Evolutionary conservation across 148 eudicot species (phyloP), one percentile per base, ranked within the genome.

Genomic region (Cornus florida): DNA sequence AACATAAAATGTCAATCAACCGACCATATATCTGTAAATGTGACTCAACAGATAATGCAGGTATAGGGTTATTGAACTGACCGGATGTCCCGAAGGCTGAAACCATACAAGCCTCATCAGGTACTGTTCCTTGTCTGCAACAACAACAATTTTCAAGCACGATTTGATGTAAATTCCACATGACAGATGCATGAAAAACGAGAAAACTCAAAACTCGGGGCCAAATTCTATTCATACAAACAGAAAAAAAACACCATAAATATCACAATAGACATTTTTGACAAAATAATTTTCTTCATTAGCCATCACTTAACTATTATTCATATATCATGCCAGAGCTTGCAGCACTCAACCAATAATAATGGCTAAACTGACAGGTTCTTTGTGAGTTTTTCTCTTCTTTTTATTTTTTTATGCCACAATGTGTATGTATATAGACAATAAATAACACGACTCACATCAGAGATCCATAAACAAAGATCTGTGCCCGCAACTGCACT

Each of bases 401-500:
- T 57, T 57, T 19, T 1, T 7, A 57, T 3, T n/a, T 62, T 11
- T 48, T 48, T 14, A 13, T 43, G 3, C 56, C 75, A 48, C 62
- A 11, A 46, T n/a, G 39, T 20, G 16, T 57, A 32, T 31, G 2
- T 56, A 23, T 17, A n/a, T 16, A 35, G 50, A 35, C 33, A 39
- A 8, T 11, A n/a, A 66, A 69, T 73, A 50, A 76, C 46, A 68
- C 38, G 76, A 91, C 95, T 87, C 81, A 94, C 99, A 96, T 92
- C 39, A 96, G 84, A 83, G 98, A 92, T 84, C 99, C 99, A 85
- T 96, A 96, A 80, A 96, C 99, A 89, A 96, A 94, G 62, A 96
- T 96, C 87, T 96, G 99, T 17, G 99, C 98, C 66, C 99, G 95
- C 81, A 96, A 80, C 81, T 96, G 99, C 83, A 96, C 92, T 91